A percentile compares a stretch with the other conserved stretches of the same genome.
phyloP scores from a whole-genome alignment of 148 eudicot genomes.

The Fagopyrum tataricum region DNA sequence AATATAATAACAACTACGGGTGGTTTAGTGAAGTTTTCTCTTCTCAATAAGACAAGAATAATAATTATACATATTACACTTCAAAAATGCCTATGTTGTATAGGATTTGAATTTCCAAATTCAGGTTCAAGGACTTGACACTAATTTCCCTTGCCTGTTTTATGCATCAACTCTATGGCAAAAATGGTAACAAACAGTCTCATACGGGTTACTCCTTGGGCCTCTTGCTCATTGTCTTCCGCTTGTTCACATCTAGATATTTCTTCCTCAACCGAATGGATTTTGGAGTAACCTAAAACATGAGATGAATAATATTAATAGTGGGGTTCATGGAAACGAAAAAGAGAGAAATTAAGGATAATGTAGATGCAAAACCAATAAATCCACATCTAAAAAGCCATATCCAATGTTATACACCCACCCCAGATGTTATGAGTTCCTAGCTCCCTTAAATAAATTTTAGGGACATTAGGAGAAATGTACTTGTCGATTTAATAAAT shows the following conservation, averaged over 20 bases:
- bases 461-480: not conserved
- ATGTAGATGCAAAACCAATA: not conserved
- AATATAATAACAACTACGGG: no score
- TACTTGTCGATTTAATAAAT: not conserved
- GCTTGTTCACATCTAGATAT: constrained; percentile 86
- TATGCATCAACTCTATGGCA: not conserved
- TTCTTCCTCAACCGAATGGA: constrained; percentile 74
- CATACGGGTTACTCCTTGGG: constrained; percentile 41
- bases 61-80: not conserved
- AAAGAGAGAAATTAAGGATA: not conserved
- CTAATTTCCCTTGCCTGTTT: not conserved
- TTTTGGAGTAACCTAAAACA: constrained; percentile 83
- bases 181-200: not conserved
- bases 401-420: not conserved
- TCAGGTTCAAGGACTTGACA: not conserved
- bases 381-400: not conserved
- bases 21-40: no score
- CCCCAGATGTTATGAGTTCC: not conserved
- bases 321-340: not conserved
- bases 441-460: not conserved
- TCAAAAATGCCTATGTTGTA: constrained; percentile 2
- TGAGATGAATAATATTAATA: not conserved
- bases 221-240: constrained; percentile 73
- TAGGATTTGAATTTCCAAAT: not conserved
- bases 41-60: not conserved